Base-by-base conservation (phyloP, 352 stramenopile species). In the Aphanomyces astaci region DNA sequence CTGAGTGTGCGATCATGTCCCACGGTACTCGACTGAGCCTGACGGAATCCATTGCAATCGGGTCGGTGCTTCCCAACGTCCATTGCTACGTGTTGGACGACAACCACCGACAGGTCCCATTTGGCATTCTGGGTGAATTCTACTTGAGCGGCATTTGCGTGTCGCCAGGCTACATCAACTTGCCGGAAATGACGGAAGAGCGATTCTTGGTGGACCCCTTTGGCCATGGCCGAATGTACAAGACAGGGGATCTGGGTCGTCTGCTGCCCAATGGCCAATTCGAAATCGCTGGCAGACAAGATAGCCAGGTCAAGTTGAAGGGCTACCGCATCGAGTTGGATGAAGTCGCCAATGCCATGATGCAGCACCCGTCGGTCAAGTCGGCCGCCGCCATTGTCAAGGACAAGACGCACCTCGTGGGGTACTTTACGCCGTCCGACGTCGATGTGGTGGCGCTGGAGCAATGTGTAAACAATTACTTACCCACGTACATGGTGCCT, bases 221-320 rank as follows among this genome's bases (percentile, higher is more conserved):
- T 0, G 74, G 73, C 2, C 80, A 79, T 40, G 76, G 95, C 71
- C 84, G 81, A n/a, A 89, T 98, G 32, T 98, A 98, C 74, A 83
- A 88, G 40, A 98, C 92, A 0, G 92, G 94, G 32, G 92, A 98
- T 76, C 77, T 92, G 43, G 94, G 87, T 52, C 80, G 92, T 17
- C 93, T 97, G 52, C 77, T 97, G 54, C 85, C 88, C 0, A 96
- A 96, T 69, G 87, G 89, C 3, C 82, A 96, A 71, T 73, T 98
- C 3, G 92, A 98, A 73, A 84, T 98, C 45, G 87, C 97, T 39
- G 94, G 94, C 3, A 86, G 94, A 45, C 97, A 90, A 69, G 92
- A 97, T 75, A 97, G 96, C 64, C 97, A 98, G 90, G 89, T 98
- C 62, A 98, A 98, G 79, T 95, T 98, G 64, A 84, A 92, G 24